Evolutionary conservation across 768 basidiomycete species (phyloP).

Genomic region (Melanogaster broomeanus): DNA sequence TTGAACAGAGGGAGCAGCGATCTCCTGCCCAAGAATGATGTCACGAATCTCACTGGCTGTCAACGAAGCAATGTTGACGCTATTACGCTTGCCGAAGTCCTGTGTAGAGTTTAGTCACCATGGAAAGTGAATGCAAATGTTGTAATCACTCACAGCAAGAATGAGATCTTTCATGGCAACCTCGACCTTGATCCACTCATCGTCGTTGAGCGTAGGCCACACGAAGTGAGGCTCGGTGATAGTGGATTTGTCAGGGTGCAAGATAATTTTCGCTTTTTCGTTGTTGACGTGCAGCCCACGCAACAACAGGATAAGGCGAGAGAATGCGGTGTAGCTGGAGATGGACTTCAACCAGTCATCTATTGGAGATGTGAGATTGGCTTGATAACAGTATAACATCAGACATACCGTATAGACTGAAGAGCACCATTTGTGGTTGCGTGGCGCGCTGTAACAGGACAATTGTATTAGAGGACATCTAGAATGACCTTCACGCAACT

Average conservation of each 20-base stretch:
- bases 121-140: not conserved
- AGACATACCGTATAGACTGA: constrained; percentile 84
- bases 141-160: constrained; percentile 56
- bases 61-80: constrained; percentile 96
- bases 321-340: constrained; percentile 99
- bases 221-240: constrained; percentile 98
- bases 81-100: constrained; percentile 99
- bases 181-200: constrained; percentile 99
- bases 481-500: constrained; percentile 12
- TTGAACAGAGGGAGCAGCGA: constrained; percentile 92
- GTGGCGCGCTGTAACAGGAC: constrained; percentile 69
- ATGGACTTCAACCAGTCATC: constrained; percentile 99
- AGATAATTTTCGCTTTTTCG: constrained; percentile 98
- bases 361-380: constrained; percentile 25
- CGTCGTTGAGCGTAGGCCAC: constrained; percentile 90
- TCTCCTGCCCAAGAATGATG: constrained; percentile 98
- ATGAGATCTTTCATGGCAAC: constrained; percentile 98
- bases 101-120: constrained; percentile 29
- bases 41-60: constrained; percentile 97
- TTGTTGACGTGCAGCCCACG: constrained; percentile 99
- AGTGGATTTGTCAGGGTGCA: constrained; percentile 96
- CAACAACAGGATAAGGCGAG: constrained; percentile 92
- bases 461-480: not conserved
- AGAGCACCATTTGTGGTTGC: constrained; percentile 98
- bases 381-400: not conserved